Base-by-base conservation (phyloP, 1,284 basidiomycete species). In the Fomitopsis palustris region DNA sequence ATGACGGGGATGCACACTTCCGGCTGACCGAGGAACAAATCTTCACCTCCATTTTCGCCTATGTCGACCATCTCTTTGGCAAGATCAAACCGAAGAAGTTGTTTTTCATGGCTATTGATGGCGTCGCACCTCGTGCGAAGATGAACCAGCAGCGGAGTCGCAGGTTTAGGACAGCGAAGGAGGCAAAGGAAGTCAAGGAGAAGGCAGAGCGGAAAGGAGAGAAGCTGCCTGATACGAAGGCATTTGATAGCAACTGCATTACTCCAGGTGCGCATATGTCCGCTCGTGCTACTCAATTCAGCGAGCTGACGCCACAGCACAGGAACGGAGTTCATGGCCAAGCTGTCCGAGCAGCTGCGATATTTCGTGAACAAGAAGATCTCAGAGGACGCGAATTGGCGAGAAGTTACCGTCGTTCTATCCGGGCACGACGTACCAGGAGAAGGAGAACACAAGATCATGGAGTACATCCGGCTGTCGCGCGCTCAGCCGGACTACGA, bases 381-480 rank as follows among this genome's bases (percentile, higher is more conserved):
- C 31, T 86, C 90, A 0, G 96, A 98, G 71, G 95, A 98, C 71
- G 86, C 95, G 12, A 89, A 94, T 71, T 99, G 97, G 97, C 81
- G 92, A 62, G 83, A 90, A 59, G 88, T 99, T 49, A 83, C 95
- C 68, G 95, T 99, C 52, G 93, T 99, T 54, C 80, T 99, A 47
- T 97, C 95, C 39, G 97, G 96, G n/a, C 96, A 99, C 73, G 96
- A 99, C 67, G 94, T 97, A 4, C 96, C 96, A 0, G 97, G 97
- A 64, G 97, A 99, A 74, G 97, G 97, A 63, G 97, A 99, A 74
- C 97, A 99, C 84, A 99, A 99, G 82, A 96, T 99, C 68, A 98
- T 99, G 92, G 97, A 99, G 74, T 99, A 96, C 75, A 98, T 99
- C 70, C 90, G 97, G 54, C 79, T 95, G 62, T 88, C 88, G 59